Conservation (phyloP, 305 asterid species). For the Solanum hybrid region DNA sequence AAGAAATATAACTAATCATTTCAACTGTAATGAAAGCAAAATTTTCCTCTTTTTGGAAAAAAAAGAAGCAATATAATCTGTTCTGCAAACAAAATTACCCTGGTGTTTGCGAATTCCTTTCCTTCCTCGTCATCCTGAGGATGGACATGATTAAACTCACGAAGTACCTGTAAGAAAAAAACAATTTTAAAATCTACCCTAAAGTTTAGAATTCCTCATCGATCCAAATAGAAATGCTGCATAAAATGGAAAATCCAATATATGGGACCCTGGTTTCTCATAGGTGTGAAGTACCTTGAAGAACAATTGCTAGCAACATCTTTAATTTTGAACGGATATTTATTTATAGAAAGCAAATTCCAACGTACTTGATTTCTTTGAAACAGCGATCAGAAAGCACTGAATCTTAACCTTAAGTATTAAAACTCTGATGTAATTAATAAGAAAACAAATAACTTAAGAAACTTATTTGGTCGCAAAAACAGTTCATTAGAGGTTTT, state of each 20-base stretch:
- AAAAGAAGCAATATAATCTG: background rate
- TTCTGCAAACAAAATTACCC: constrained; percentile 42
- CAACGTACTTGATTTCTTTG: background rate
- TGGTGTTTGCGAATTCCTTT: constrained; percentile 73
- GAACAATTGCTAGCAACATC: background rate
- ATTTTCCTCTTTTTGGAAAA: background rate
- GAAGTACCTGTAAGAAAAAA: constrained; percentile 55
- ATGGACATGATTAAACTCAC: constrained; percentile 93
- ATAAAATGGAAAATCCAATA: background rate
- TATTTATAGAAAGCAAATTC: background rate
- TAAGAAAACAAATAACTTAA: background rate
- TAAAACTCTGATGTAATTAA: background rate
- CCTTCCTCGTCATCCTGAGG: constrained; percentile 96
- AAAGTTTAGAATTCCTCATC: background rate
- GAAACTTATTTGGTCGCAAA: background rate
- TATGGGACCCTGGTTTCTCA: background rate
- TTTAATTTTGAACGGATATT: background rate
- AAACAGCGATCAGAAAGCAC: background rate
- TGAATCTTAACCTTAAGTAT: background rate
- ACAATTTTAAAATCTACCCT: background rate
- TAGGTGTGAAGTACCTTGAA: background rate
- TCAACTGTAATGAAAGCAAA: background rate
- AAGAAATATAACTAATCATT: background rate
- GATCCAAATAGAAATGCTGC: background rate
- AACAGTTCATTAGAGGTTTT: background rate